Conservation (phyloP, 768 basidiomycete species). For the Calocybe indica region DNA sequence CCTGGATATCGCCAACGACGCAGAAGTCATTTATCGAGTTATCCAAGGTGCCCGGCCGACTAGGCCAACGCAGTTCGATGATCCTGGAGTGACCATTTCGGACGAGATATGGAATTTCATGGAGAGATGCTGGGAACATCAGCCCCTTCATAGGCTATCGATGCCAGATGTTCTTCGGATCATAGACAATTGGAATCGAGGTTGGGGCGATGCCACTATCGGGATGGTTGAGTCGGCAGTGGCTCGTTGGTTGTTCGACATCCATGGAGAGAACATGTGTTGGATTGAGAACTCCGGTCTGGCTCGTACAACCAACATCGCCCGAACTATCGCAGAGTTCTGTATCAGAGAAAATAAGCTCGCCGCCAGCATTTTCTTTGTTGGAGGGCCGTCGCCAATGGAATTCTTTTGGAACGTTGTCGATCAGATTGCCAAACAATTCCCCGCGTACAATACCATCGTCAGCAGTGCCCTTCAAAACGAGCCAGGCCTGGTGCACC, state of each 20-base stretch:
- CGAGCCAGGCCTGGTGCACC: constrained; percentile 7
- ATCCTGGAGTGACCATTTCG: constrained; percentile 6
- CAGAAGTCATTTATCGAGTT: constrained; percentile 12
- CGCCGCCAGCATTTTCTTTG: constrained; percentile 12
- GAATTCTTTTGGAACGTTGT: constrained; percentile 7
- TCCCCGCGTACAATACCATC: constrained; percentile 5
- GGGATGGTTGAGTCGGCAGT: constrained; percentile 5
- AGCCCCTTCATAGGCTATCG: constrained; percentile 3
- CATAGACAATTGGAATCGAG: constrained; percentile 7
- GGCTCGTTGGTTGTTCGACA: constrained; percentile 12
- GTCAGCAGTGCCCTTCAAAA: constrained; percentile 9
- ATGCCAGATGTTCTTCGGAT: constrained; percentile 6
- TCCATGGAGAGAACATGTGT: constrained; percentile 9
- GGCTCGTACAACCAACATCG: constrained; percentile 10
- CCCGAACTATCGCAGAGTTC: constrained; percentile 9
- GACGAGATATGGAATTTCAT: constrained; percentile 11
- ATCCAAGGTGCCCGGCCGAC: constrained; percentile 10
- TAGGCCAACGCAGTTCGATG: constrained; percentile 5
- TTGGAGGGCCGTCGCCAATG: not conserved
- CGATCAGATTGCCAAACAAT: constrained; percentile 9
- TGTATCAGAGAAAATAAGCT: constrained; percentile 10
- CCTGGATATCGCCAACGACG: constrained; percentile 11
- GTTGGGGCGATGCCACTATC: constrained; percentile 6
- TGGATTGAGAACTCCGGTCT: constrained; percentile 10
- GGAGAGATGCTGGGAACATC: constrained; percentile 10